Conservation (phyloP, 371 early-diverging fungal genomes). For the Rhizomucor pusillus region DNA sequence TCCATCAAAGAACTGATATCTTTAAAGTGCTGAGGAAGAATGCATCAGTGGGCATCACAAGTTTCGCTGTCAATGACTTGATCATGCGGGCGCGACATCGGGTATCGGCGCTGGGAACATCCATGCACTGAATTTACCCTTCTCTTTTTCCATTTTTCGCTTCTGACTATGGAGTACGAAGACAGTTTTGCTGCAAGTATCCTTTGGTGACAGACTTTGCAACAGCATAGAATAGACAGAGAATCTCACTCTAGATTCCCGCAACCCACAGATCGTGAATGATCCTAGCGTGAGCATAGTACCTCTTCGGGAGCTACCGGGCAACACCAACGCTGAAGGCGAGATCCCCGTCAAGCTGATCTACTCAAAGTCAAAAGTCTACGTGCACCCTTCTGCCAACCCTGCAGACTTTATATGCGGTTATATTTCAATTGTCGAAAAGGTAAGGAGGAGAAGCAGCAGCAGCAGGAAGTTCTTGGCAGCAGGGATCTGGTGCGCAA, state of each 20-base stretch:
- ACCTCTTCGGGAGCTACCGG: neutral
- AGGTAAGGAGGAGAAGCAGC: conserved; percentile 12
- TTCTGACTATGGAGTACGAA: neutral
- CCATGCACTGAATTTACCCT: no score
- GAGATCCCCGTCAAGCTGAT: conserved; percentile 31
- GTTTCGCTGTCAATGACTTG: no score
- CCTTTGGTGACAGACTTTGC: neutral
- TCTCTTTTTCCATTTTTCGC: no score
- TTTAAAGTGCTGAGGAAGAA: no score
- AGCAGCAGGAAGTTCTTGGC: neutral
- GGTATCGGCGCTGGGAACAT: no score
- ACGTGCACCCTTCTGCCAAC: conserved; percentile 40
- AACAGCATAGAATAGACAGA: neutral
- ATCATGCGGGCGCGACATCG: no score
- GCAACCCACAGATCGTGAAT: conserved; percentile 10
- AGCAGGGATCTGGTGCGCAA: neutral
- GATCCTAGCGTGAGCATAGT: conserved; percentile 8
- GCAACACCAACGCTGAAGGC: neutral
- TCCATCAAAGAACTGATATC: no score
- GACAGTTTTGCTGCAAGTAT: conserved; percentile 13
- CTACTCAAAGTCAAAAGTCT: conserved; percentile 51
- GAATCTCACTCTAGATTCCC: neutral
- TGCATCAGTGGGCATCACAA: no score
- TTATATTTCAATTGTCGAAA: conserved; percentile 40
- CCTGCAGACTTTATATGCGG: conserved; percentile 36